Evolutionary conservation across 495 filamentous ascomycete species (phyloP).

Genomic region (Penicillium daleae): DNA sequence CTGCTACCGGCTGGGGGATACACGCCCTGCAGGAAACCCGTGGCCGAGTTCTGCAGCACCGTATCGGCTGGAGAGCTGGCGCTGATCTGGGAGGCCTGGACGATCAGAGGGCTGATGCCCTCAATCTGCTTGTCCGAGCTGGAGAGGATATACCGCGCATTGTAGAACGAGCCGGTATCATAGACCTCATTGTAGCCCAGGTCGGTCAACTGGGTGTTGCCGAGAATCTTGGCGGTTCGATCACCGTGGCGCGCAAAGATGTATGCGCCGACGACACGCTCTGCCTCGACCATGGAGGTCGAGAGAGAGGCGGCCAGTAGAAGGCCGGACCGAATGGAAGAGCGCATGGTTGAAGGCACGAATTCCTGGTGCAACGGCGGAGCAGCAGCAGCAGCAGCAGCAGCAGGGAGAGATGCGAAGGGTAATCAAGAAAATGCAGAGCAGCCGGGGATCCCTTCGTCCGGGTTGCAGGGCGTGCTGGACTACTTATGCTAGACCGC

Average conservation of each 20-base stretch:
- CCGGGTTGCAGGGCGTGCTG: neutral
- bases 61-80: conserved; percentile 60
- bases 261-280: conserved; percentile 65
- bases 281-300: conserved; percentile 49
- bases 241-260: conserved; percentile 70
- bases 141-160: conserved; percentile 60
- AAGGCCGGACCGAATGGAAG: conserved; percentile 35
- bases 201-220: conserved; percentile 58
- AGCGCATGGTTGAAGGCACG: conserved; percentile 35
- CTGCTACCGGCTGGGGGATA: conserved; percentile 60
- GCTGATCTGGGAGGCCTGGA: conserved; percentile 61
- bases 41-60: conserved; percentile 63
- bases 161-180: conserved; percentile 63
- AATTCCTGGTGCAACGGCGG: neutral
- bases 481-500: conserved; percentile 5
- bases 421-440: neutral
- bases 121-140: conserved; percentile 54
- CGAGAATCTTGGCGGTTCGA: conserved; percentile 58
- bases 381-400: conserved; percentile 3
- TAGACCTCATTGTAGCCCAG: conserved; percentile 66
- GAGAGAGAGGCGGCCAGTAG: conserved; percentile 36
- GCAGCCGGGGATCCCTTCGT: neutral
- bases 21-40: conserved; percentile 63
- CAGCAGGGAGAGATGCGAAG: neutral
- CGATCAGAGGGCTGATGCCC: conserved; percentile 58